phyloP scores from a whole-genome alignment of 768 basidiomycete species.

The Thelephora ganbajun region DNA sequence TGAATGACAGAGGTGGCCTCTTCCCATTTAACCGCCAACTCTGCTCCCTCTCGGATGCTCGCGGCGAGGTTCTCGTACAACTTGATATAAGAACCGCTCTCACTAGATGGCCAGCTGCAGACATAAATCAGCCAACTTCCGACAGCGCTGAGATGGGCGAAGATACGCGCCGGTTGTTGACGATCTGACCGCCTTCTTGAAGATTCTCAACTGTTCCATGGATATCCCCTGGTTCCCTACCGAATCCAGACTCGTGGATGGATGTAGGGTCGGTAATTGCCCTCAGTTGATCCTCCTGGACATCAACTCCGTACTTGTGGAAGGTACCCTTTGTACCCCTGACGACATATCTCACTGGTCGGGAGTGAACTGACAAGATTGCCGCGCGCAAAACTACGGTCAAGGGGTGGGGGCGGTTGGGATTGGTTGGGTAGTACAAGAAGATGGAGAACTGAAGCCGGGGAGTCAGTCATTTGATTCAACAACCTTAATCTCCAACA shows the following conservation, averaged over 20 bases:
- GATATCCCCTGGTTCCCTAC: conserved; percentile 46
- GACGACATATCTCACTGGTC: conserved; percentile 59
- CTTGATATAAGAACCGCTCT: conserved; percentile 42
- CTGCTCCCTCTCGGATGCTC: conserved; percentile 39
- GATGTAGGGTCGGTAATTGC: conserved; percentile 32
- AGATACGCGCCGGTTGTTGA: conserved; percentile 19
- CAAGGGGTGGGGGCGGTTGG: conserved; percentile 22
- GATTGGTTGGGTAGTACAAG: conserved; percentile 25
- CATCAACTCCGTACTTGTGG: conserved; percentile 63
- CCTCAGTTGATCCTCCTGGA: conserved; percentile 69
- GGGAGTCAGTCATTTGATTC: not conserved
- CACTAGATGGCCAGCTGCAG: conserved; percentile 47
- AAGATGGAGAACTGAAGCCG: conserved; percentile 33
- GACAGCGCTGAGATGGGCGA: conserved; percentile 8
- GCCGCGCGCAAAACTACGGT: conserved; percentile 56
- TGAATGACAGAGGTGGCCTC: conserved; percentile 60
- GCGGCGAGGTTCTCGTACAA: conserved; percentile 55
- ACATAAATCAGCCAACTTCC: not conserved
- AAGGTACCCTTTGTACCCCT: conserved; percentile 62
- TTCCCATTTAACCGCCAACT: conserved; percentile 55
- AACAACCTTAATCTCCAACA: conserved; percentile 9
- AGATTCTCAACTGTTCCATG: conserved; percentile 52
- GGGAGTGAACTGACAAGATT: conserved; percentile 49
- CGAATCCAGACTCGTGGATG: conserved; percentile 32
- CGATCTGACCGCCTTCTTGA: conserved; percentile 26